phyloP scores from a whole-genome alignment of 2,329 filamentous ascomycete species.

The Coniochaeta sp. region DNA sequence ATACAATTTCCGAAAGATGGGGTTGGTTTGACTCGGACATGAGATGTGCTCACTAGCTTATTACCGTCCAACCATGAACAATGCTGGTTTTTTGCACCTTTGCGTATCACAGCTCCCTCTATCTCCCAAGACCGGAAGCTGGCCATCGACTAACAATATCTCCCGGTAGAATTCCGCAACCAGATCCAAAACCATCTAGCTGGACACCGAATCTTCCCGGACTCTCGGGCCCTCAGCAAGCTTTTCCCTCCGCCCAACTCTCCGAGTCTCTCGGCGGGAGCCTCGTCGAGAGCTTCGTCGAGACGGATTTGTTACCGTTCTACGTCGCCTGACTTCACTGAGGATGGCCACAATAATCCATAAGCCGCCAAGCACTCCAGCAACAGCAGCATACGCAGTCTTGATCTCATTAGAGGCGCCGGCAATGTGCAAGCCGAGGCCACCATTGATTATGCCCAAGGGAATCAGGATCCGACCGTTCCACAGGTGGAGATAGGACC shows the following conservation, averaged over 20 bases:
- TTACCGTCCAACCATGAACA: too few species aligned
- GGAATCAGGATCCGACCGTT: slow-evolving; percentile 30
- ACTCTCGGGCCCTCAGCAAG: neutral
- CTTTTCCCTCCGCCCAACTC: neutral
- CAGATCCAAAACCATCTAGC: neutral
- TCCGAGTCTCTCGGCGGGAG: slow-evolving; percentile 6
- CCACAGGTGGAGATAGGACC: slow-evolving; percentile 35
- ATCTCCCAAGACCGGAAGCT: neutral
- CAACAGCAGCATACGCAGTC: slow-evolving; percentile 30
- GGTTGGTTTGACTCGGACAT: too few species aligned
- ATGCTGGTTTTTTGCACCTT: too few species aligned
- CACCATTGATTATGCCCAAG: slow-evolving; percentile 37
- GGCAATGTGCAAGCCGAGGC: slow-evolving; percentile 32
- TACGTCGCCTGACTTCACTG: slow-evolving; percentile 20
- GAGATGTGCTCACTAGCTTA: too few species aligned
- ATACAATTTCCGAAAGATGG: too few species aligned
- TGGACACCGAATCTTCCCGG: neutral
- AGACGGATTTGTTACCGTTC: neutral
- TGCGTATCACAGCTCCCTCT: too few species aligned
- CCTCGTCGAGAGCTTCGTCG: neutral
- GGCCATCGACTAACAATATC: neutral
- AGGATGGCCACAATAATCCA: slow-evolving; percentile 27
- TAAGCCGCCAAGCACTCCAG: slow-evolving; percentile 25
- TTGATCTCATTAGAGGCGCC: slow-evolving; percentile 17
- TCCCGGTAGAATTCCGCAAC: neutral